Evolutionary conservation across 331 rosid species (phyloP), one percentile per base, ranked within the genome.

Genomic region (Arachis monticola): DNA sequence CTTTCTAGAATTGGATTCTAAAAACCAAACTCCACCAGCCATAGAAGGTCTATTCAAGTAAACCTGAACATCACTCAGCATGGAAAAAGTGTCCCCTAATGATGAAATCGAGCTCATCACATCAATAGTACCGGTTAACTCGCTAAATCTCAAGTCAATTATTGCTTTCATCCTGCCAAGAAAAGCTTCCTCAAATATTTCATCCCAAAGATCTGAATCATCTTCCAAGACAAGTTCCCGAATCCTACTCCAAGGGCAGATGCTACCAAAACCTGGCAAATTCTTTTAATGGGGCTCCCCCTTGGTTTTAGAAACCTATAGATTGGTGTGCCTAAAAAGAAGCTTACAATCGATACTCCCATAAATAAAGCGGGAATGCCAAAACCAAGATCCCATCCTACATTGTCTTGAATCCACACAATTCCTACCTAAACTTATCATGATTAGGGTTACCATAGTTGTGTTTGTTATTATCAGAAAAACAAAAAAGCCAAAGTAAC

Each of bases 141-240:
- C 93, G 84, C 69, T 73, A 48, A 92, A 94, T 69, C 85, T 85
- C 41, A 64, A 59, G 77, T 88, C 88, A 50, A 90, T 82, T 72
- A 94, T 87, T 79, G 71, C 79, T 86, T 86, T 78, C 97, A 94
- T 94, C 87, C 99, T 87, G 53, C 85, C 74, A 13, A 88, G 81
- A 80, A 90, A 94, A 53, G 92, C 89, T 13, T 84, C 83, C 78
- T 94, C 99, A 40, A 94, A 92, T 57, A 94, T 90, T 72, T 89
- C 94, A 79, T 94, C 99, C 97, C 97, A 94, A 6, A 94, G 92
- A 83, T 94, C 92, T 0, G 88, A 90, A 72, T 90, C 93, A 17
- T 94, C 99, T 84, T 89, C 97, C 76, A 94, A 78, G 76, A 94
- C 96, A 9, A 94, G 99, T 63, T 94, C 99, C 44, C 93, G 86